phyloP scores from a whole-genome alignment of 2,329 filamentous ascomycete genomes.

The Exophiala bonariae region DNA sequence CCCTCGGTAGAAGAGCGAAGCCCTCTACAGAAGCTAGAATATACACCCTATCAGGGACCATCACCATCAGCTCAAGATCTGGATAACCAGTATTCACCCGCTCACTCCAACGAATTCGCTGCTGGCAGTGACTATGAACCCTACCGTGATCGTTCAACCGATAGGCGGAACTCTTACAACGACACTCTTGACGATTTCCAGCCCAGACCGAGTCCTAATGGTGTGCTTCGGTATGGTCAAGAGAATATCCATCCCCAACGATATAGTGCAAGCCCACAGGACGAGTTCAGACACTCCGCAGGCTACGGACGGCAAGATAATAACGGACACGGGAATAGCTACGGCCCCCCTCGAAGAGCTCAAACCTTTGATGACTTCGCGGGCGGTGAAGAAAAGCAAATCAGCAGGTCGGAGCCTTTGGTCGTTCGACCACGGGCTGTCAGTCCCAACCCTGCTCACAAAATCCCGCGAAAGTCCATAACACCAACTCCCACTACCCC shows the following conservation, averaged over 20 bases:
- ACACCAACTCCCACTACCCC: constrained; percentile 53
- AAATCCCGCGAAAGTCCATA: constrained; percentile 56
- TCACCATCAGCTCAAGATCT: constrained; percentile 15
- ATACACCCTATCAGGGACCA: constrained; percentile 20
- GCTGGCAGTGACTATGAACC: constrained; percentile 3
- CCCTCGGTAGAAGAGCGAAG: constrained; percentile 24
- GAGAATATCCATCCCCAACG: neutral
- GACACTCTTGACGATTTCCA: constrained; percentile 5
- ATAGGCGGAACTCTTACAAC: constrained; percentile 7
- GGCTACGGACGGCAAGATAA: neutral
- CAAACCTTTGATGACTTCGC: constrained; percentile 21
- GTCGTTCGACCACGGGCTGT: constrained; percentile 42
- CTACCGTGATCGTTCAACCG: constrained; percentile 4
- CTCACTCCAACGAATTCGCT: constrained; percentile 2
- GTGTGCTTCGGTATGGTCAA: constrained; percentile 1
- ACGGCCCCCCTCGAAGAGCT: constrained; percentile 13
- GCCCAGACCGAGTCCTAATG: constrained; percentile 6
- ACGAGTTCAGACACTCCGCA: constrained; percentile 12
- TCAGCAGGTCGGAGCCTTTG: constrained; percentile 32
- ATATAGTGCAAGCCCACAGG: constrained; percentile 6
- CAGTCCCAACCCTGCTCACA: constrained; percentile 41
- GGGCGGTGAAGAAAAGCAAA: constrained; percentile 19
- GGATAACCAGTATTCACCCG: constrained; percentile 4
- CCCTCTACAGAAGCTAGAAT: constrained; percentile 28
- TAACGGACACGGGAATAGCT: neutral